phyloP scores from a whole-genome alignment of 805 yeast genomes.

The Barnettozyma sp. region DNA sequence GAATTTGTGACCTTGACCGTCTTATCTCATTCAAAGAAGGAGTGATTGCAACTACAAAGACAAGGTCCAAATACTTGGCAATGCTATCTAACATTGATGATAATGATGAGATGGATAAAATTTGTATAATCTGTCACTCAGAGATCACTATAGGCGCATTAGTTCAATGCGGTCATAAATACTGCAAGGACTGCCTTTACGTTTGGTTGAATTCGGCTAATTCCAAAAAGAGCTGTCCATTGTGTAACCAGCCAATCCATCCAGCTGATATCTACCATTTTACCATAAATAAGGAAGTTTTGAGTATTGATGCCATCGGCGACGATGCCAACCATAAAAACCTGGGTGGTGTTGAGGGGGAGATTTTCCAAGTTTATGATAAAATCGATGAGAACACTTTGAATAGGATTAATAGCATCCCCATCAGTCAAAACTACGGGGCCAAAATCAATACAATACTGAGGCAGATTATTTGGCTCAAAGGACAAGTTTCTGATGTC shows the following conservation, averaged over 20 bases:
- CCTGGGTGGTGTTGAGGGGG: constrained; percentile 5
- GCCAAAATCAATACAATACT: constrained; percentile 82
- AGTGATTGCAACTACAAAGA: constrained; percentile 24
- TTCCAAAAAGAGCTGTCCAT: constrained; percentile 57
- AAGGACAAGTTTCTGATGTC: constrained; percentile 38
- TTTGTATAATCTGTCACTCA: constrained; percentile 76
- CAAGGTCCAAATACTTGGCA: constrained; percentile 43
- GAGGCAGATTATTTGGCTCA: constrained; percentile 60
- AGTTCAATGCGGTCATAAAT: constrained; percentile 88
- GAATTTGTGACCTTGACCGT: constrained; percentile 23
- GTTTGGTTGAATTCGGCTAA: constrained; percentile 53
- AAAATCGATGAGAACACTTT: constrained; percentile 37
- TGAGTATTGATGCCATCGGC: constrained; percentile 37
- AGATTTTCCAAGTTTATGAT: constrained; percentile 18
- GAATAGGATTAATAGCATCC: constrained; percentile 38
- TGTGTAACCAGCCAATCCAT: constrained; percentile 57
- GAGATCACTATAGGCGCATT: constrained; percentile 68
- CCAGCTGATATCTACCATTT: constrained; percentile 58
- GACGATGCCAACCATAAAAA: constrained; percentile 26
- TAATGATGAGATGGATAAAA: constrained; percentile 25
- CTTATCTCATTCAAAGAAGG: constrained; percentile 7
- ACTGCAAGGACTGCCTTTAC: constrained; percentile 72
- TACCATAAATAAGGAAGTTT: constrained; percentile 45
- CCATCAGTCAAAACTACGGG: constrained; percentile 53
- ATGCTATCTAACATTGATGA: constrained; percentile 29